Evolutionary conservation across 371 early-diverging fungal genomes (phyloP).

Genomic region (Mortierella sp.): DNA sequence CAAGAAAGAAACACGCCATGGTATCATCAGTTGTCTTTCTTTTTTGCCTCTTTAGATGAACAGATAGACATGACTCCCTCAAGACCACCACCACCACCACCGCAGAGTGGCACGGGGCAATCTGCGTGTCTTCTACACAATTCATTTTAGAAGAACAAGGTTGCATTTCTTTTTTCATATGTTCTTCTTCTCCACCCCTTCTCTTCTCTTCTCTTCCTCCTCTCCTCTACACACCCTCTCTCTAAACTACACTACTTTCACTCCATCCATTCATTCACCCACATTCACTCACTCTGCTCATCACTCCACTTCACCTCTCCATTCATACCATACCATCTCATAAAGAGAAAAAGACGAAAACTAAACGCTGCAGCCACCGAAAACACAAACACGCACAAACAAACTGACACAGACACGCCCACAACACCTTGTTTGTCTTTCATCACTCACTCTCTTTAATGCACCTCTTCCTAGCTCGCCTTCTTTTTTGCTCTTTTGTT

Average conservation of each 20-base stretch:
- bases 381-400: too few species aligned
- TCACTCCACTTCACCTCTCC: not conserved
- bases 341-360: not conserved
- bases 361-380: slow-evolving; percentile 1
- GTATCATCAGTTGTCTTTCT: too few species aligned
- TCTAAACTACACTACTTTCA: not conserved
- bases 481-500: slow-evolving; percentile 3
- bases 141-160: too few species aligned
- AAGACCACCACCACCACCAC: too few species aligned
- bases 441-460: not conserved
- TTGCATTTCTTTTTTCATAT: too few species aligned
- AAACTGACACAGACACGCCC: not conserved
- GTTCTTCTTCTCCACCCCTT: not conserved
- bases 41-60: too few species aligned
- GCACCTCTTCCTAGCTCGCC: not conserved
- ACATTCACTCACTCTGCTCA: not conserved
- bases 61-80: too few species aligned
- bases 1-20: too few species aligned
- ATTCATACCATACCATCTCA: not conserved
- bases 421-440: not conserved
- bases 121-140: too few species aligned
- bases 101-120: too few species aligned
- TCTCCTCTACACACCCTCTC: not conserved
- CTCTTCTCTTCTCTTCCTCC: not conserved
- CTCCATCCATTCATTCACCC: too few species aligned